Conservation (phyloP, 2,329 filamentous ascomycete genomes). For the Xylaria sp. region DNA sequence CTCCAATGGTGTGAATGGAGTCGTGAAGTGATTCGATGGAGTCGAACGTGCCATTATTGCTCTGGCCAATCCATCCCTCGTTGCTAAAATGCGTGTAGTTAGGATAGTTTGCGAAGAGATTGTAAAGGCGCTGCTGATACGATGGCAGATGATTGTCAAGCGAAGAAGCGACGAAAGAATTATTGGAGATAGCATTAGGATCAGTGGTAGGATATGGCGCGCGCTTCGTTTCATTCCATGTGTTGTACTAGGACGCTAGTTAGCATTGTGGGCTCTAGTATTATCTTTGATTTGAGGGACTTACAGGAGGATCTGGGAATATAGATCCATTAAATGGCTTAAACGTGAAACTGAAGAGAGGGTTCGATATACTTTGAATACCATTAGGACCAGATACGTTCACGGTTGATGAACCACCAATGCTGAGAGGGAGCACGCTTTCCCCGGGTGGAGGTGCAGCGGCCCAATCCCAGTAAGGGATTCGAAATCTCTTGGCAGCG, state of each 20-base stretch:
- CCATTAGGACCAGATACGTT: slow-evolving; percentile 67
- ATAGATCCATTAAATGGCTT: slow-evolving; percentile 68
- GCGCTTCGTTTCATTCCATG: slow-evolving; percentile 70
- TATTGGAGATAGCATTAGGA: slow-evolving; percentile 65
- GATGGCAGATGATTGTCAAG: slow-evolving; percentile 64
- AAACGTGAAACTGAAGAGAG: slow-evolving; percentile 70
- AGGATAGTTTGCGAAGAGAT: slow-evolving; percentile 73
- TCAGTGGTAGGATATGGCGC: slow-evolving; percentile 58
- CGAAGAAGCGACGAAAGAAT: slow-evolving; percentile 64
- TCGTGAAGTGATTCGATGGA: slow-evolving; percentile 75
- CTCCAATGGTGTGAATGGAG: slow-evolving; percentile 67
- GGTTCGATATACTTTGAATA: slow-evolving; percentile 67
- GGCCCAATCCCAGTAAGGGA: slow-evolving; percentile 72
- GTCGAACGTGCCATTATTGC: slow-evolving; percentile 64
- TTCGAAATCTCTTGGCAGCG: slow-evolving; percentile 63
- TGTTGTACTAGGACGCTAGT: slow-evolving; percentile 60
- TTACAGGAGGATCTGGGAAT: slow-evolving; percentile 70
- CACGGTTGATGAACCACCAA: slow-evolving; percentile 57
- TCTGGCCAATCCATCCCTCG: slow-evolving; percentile 67
- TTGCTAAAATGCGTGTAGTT: slow-evolving; percentile 77
- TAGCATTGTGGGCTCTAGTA: background rate
- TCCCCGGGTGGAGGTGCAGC: slow-evolving; percentile 59
- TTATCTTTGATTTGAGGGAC: slow-evolving; percentile 45
- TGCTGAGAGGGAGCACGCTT: slow-evolving; percentile 61
- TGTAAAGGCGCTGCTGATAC: slow-evolving; percentile 73